These are phyloP conservation scores for Vitis rotundifolia DNA, from an alignment of 164 flowering plant species.

Conservation along the genomic window DNA sequence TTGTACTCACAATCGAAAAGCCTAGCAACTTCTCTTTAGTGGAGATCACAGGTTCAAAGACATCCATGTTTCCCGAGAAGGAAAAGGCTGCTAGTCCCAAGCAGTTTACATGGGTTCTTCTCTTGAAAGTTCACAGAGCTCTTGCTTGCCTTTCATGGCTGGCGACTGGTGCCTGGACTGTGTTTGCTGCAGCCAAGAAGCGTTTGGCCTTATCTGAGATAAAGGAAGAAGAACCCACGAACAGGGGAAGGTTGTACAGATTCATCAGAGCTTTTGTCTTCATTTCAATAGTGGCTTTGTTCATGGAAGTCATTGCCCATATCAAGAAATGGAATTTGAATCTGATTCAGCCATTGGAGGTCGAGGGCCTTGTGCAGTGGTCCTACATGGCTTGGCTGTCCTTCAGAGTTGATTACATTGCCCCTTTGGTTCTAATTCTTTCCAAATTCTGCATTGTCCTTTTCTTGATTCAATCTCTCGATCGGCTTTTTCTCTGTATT, in stretches of 20 bases:
- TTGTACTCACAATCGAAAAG: constrained; percentile 55
- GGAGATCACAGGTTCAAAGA: constrained; percentile 29
- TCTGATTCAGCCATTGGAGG: constrained; percentile 48
- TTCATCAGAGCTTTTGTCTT: constrained; percentile 50
- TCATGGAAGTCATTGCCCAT: constrained; percentile 59
- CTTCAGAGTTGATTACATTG: constrained; percentile 58
- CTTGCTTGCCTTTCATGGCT: constrained; percentile 43
- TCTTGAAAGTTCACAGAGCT: constrained; percentile 53
- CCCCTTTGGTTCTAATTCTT: constrained; percentile 43
- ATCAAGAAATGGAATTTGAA: constrained; percentile 51
- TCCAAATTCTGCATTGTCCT: constrained; percentile 62
- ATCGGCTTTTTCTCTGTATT: constrained; percentile 57
- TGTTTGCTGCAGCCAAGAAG: constrained; percentile 37
- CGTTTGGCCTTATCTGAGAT: constrained; percentile 34
- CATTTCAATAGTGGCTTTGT: constrained; percentile 44
- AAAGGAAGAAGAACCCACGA: constrained; percentile 39
- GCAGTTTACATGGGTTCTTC: constrained; percentile 61
- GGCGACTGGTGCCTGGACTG: constrained; percentile 16
- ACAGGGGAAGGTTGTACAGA: constrained; percentile 52
- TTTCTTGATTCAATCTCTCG: constrained; percentile 71
- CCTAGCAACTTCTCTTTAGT: constrained; percentile 36
- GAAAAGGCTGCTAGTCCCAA: constrained; percentile 50
- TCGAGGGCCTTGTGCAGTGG: constrained; percentile 47
- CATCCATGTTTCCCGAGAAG: constrained; percentile 44
- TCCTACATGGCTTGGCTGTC: constrained; percentile 60